Evolutionary conservation across 2,329 filamentous ascomycete species (phyloP), one percentile per base, ranked within the genome.

Genomic region (Ceratocystis papillata): DNA sequence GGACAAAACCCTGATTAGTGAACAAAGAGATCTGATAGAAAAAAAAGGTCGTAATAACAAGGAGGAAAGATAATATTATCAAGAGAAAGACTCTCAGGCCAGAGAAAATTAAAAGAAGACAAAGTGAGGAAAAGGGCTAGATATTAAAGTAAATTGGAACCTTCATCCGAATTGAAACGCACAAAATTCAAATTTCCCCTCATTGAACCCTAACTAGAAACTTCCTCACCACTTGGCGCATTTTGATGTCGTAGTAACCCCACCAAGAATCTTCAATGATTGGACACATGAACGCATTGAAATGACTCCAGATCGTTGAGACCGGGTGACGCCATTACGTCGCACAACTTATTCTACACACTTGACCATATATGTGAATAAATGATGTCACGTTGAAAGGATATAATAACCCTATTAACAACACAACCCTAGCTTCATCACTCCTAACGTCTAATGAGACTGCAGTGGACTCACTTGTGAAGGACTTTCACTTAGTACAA

Each of bases 131-230:
- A 20, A 15, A 48, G 30, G n/a, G n/a, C 22, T 30, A 48, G 6
- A 33, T 5, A 41, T 12, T 1, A 61, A 61, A 44, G 37, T 44
- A n/a, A 41, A 15, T 5, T 41, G 12, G 37, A 12, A 41, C 37
- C 37, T 41, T 15, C 3, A 41, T 41, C 10, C 2, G n/a, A 28
- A 48, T 33, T 17, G 17, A 25, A 59, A 20, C 20, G 55, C 28
- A 33, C 55, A 46, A 46, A 48, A 17, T 5, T 28, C 10, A 15
- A 62, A 30, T 62, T 62, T 62, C 37, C n/a, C 60, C 37, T 45
- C 20, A 15, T n/a, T 25, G 44, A 62, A 62, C 60, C 60, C 60
- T 62, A 62, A 62, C 60, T 3, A 10, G 20, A 20, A 62, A 30
- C 37, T 15, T 15, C 8, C 37, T 41, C 10, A 12, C 37, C 8